These are phyloP conservation scores for Calonectria pseudoreteaudii DNA, from an alignment of 2,329 filamentous ascomycete genomes.

Conservation along the genomic window DNA sequence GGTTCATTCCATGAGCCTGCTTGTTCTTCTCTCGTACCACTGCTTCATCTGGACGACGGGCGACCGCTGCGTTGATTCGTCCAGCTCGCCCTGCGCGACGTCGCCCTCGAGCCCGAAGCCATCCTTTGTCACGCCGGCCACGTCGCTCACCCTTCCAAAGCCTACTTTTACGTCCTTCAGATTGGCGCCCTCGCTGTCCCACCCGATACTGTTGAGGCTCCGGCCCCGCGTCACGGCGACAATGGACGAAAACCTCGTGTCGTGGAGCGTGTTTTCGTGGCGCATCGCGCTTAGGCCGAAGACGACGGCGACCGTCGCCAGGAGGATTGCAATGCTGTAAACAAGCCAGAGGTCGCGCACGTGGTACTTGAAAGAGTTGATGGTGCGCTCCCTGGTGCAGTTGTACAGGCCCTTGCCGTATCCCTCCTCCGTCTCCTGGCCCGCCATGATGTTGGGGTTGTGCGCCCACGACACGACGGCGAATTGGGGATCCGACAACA, in stretches of 20 bases:
- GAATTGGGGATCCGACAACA: constrained; percentile 39
- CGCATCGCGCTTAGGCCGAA: constrained; percentile 34
- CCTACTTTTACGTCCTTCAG: constrained; percentile 33
- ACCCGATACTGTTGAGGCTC: constrained; percentile 33
- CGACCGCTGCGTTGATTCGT: neutral
- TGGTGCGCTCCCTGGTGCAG: constrained; percentile 27
- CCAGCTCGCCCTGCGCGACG: neutral
- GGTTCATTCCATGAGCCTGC: neutral
- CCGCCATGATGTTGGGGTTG: constrained; percentile 23
- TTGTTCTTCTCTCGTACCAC: neutral
- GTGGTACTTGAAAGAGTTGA: constrained; percentile 34
- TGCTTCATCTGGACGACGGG: neutral
- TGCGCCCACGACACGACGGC: constrained; percentile 37
- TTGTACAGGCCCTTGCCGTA: constrained; percentile 13
- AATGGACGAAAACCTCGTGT: constrained; percentile 39
- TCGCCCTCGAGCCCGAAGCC: neutral
- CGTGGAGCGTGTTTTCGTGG: constrained; percentile 33
- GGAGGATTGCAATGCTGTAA: constrained; percentile 34
- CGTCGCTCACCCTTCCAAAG: constrained; percentile 33
- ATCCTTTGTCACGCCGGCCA: neutral
- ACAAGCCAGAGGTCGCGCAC: constrained; percentile 31
- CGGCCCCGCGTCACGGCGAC: constrained; percentile 35
- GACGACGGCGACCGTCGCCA: constrained; percentile 31
- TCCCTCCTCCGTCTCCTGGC: neutral
- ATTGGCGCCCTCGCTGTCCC: constrained; percentile 27